phyloP scores from a whole-genome alignment of 129 eudicot genomes.

The Deinandra increscens region DNA sequence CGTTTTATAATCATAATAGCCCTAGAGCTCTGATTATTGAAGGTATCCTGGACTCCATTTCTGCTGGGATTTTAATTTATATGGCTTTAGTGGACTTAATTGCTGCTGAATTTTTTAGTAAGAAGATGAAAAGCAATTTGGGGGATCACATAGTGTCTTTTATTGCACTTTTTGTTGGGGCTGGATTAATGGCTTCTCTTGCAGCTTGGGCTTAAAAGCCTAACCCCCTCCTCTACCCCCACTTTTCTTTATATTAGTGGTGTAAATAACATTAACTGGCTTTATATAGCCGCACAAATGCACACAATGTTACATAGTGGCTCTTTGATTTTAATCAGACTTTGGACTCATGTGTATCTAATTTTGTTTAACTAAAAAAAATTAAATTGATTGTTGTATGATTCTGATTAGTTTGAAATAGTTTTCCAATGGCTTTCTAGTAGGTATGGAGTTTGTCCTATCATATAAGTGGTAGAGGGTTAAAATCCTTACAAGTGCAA shows the following conservation, averaged over 20 bases:
- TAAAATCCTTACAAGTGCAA: too few relatives aligned
- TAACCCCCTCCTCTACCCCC: background rate
- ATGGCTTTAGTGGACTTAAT: constrained; percentile 91
- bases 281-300: background rate
- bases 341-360: constrained; percentile 1
- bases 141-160: constrained; percentile 70
- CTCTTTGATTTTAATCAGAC: background rate
- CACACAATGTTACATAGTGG: background rate
- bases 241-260: background rate
- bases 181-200: constrained; percentile 74
- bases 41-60: constrained; percentile 73
- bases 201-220: constrained; percentile 69
- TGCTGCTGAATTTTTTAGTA: constrained; percentile 94
- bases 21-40: constrained; percentile 70
- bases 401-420: too few relatives aligned
- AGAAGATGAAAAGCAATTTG: constrained; percentile 73
- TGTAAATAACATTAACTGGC: constrained; percentile 17
- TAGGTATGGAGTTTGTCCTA: too few relatives aligned
- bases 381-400: too few relatives aligned
- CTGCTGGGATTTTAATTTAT: constrained; percentile 79
- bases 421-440: too few relatives aligned
- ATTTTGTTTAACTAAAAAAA: background rate
- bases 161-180: constrained; percentile 69
- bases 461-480: too few relatives aligned
- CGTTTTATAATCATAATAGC: constrained; percentile 68